phyloP scores from a whole-genome alignment of 768 basidiomycete species.

The Suillus weaverae region DNA sequence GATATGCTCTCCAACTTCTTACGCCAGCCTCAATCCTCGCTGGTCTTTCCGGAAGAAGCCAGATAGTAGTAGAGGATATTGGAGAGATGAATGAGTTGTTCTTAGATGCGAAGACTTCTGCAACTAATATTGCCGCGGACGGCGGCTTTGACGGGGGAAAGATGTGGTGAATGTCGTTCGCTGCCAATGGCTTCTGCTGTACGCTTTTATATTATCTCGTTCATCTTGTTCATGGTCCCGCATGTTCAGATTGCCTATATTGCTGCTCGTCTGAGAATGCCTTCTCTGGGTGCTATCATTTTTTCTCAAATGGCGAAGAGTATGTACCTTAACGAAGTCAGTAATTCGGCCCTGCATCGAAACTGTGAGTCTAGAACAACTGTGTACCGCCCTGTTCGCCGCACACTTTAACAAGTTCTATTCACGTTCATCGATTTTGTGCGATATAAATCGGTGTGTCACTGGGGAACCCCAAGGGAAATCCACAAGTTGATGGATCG shows the following conservation, averaged over 20 bases:
- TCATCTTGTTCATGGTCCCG: neutral
- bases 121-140: slow-evolving; percentile 48
- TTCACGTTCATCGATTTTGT: neutral
- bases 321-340: neutral
- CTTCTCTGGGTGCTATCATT: neutral
- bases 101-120: slow-evolving; percentile 87
- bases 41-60: slow-evolving; percentile 67
- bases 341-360: neutral
- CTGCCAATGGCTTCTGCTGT: slow-evolving; percentile 1
- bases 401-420: neutral
- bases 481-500: no score
- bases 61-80: slow-evolving; percentile 88
- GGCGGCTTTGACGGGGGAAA: slow-evolving; percentile 36
- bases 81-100: slow-evolving; percentile 94
- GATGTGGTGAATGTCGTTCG: slow-evolving; percentile 22
- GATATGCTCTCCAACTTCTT: slow-evolving; percentile 89
- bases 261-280: neutral
- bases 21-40: slow-evolving; percentile 91
- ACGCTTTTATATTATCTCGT: neutral
- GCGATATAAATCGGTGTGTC: no score
- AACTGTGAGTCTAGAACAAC: neutral
- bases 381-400: neutral
- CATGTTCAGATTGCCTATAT: neutral
- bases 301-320: neutral
- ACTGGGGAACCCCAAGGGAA: neutral